phyloP scores from a whole-genome alignment of 2,329 filamentous ascomycete genomes.

The Fusarium protoensiforme region DNA sequence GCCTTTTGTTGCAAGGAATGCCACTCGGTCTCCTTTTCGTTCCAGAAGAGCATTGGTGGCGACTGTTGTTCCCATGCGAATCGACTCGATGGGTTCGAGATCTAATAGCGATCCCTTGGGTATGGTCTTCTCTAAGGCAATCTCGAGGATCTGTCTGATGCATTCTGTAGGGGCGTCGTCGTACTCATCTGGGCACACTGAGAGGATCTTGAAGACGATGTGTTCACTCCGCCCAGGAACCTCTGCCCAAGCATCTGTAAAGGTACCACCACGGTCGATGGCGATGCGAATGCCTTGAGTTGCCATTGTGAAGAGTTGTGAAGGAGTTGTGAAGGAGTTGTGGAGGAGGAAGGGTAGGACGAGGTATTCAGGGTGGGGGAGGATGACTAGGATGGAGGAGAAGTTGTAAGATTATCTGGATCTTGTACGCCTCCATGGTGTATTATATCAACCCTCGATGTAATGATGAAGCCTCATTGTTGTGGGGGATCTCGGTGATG shows the following conservation, averaged over 20 bases:
- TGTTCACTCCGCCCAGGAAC: slow-evolving; percentile 34
- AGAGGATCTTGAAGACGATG: slow-evolving; percentile 41
- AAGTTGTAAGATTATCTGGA: background rate
- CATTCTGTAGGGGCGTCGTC: slow-evolving; percentile 79
- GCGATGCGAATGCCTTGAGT: slow-evolving; percentile 42
- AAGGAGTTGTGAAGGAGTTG: too few species aligned
- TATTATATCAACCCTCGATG: slow-evolving; percentile 23
- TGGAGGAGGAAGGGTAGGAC: too few species aligned
- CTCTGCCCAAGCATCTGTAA: slow-evolving; percentile 42
- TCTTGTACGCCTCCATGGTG: slow-evolving; percentile 15
- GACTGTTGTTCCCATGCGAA: slow-evolving; percentile 85
- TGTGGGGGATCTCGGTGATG: background rate
- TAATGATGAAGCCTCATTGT: background rate
- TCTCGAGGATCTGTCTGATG: slow-evolving; percentile 63
- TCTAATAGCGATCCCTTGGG: slow-evolving; percentile 50
- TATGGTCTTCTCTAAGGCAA: slow-evolving; percentile 46
- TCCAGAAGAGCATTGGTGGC: slow-evolving; percentile 83
- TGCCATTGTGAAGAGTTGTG: slow-evolving; percentile 32
- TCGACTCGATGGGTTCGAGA: slow-evolving; percentile 64
- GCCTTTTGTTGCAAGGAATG: slow-evolving; percentile 76
- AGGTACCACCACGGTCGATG: slow-evolving; percentile 44
- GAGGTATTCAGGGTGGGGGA: background rate
- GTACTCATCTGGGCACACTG: slow-evolving; percentile 76
- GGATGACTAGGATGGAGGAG: background rate
- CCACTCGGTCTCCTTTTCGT: slow-evolving; percentile 77